phyloP scores from a whole-genome alignment of 495 filamentous ascomycete genomes.

The Penicillium cosmopolitanum region DNA sequence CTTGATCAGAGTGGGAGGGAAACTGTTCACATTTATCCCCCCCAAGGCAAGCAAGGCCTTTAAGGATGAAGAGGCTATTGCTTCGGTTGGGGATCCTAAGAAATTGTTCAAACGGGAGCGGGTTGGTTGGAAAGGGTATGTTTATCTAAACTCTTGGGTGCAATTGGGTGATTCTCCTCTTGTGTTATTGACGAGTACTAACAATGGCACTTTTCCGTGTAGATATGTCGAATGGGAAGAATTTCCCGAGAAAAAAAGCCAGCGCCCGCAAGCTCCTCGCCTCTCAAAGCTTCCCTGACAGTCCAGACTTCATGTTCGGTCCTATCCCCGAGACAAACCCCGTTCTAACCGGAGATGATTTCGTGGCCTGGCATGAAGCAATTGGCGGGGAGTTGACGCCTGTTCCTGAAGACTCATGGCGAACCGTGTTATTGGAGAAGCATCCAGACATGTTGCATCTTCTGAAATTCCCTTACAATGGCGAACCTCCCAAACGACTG shows the following conservation, averaged over 20 bases:
- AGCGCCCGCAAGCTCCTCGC: constrained; percentile 58
- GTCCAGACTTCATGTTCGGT: constrained; percentile 62
- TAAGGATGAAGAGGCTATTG: constrained; percentile 41
- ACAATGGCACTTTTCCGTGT: neutral
- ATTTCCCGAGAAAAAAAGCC: constrained; percentile 65
- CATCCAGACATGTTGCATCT: constrained; percentile 68
- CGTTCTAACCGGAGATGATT: constrained; percentile 62
- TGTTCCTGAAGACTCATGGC: constrained; percentile 60
- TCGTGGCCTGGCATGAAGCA: constrained; percentile 68
- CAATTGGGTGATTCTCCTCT: neutral
- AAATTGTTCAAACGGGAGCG: constrained; percentile 41
- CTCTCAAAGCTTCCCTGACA: constrained; percentile 58
- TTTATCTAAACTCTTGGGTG: neutral
- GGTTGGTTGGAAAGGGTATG: constrained; percentile 42
- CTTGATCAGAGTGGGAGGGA: constrained; percentile 47
- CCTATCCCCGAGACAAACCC: constrained; percentile 66
- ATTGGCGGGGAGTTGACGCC: constrained; percentile 52
- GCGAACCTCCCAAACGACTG: constrained; percentile 60
- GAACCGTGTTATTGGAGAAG: constrained; percentile 62
- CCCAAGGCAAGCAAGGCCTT: constrained; percentile 21
- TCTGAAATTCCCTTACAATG: constrained; percentile 73
- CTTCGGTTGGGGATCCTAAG: constrained; percentile 35
- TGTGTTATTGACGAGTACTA: neutral
- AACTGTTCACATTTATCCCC: constrained; percentile 25
- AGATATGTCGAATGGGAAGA: constrained; percentile 71